Evolutionary conservation across 73 alveolate genomes (phyloP), one percentile per base, ranked within the genome.

Genomic region (Paramecium sexaurelia): DNA sequence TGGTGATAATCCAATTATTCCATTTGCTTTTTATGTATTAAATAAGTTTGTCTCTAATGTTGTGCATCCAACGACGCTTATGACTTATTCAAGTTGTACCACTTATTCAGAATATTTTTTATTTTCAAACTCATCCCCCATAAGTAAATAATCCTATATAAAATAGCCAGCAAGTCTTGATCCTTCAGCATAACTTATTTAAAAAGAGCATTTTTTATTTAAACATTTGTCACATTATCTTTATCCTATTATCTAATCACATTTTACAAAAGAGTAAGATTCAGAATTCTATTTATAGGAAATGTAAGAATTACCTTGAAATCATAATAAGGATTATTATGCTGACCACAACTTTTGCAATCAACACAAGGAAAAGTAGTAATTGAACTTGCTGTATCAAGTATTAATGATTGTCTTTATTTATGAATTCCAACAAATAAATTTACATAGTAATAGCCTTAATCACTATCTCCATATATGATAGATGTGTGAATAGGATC

Each of bases 301-400:
- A 35, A 4, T 4, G 41, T 26, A 32, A 13, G 7, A 9, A 8
- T 69, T 55, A 97, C 91, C 20, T 71, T 88, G 75, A 4, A 24
- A 33, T 91, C 55, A 35, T 83, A 98, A 83, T 71, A 92, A 11
- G 84, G 69, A 90, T 97, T 92, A 8, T 91, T 57, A 91, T 98
- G 99, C 1, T 92, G 91, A 1, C 99, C 99, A 89, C 99, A 98
- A 85, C 57, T 41, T 26, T 85, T 27, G 87, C 99, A 98, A 85
- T 84, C 91, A 40, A 69, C 55, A 83, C 99, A 98, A 7, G 99
- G 99, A 55, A 98, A 96, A 13, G 99, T 96, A 11, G 98, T 97
- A 32, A 97, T 85, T 29, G 98, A 95, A 41, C 98, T 92, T 71
- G 99, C 99, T 20, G 99, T 98, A 90, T 98, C 99, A 29, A 97